phyloP scores from a whole-genome alignment of 2,329 filamentous ascomycete genomes.

The Cladosporium austrohemisphaericum region DNA sequence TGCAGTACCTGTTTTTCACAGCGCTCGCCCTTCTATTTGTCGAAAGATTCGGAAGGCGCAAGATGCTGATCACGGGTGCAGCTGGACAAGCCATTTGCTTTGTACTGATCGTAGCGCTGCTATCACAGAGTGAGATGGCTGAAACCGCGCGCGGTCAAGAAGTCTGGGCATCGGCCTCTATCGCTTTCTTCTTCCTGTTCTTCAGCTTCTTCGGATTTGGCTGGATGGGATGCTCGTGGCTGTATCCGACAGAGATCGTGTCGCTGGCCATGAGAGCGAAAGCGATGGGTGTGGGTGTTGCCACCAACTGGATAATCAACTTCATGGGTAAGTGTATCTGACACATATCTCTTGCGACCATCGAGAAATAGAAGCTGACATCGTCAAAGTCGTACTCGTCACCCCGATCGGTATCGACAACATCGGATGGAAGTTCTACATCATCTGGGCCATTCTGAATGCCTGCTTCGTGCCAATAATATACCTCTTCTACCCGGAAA shows the following conservation, averaged over 20 bases:
- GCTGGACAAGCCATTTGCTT: constrained; percentile 49
- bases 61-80: constrained; percentile 49
- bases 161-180: constrained; percentile 47
- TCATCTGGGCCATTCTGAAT: constrained; percentile 52
- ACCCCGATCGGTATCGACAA: constrained; percentile 35
- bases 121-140: too few species aligned
- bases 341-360: background rate
- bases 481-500: constrained; percentile 54
- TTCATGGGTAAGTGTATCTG: constrained; percentile 30
- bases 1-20: constrained; percentile 48
- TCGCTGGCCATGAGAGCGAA: constrained; percentile 26
- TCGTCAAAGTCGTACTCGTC: constrained; percentile 24
- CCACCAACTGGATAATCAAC: constrained; percentile 52
- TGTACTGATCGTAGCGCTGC: too few species aligned
- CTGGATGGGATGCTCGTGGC: constrained; percentile 54
- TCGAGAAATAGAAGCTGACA: background rate
- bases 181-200: constrained; percentile 43
- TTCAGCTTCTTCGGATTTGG: constrained; percentile 38
- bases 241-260: constrained; percentile 28
- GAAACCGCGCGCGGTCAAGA: too few species aligned
- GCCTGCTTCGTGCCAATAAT: constrained; percentile 47
- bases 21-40: constrained; percentile 47
- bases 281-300: constrained; percentile 36
- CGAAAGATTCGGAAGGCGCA: constrained; percentile 47
- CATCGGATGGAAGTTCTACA: constrained; percentile 52